Conservation (phyloP, 1,284 basidiomycete genomes). For the Cystobasidium sp. region DNA sequence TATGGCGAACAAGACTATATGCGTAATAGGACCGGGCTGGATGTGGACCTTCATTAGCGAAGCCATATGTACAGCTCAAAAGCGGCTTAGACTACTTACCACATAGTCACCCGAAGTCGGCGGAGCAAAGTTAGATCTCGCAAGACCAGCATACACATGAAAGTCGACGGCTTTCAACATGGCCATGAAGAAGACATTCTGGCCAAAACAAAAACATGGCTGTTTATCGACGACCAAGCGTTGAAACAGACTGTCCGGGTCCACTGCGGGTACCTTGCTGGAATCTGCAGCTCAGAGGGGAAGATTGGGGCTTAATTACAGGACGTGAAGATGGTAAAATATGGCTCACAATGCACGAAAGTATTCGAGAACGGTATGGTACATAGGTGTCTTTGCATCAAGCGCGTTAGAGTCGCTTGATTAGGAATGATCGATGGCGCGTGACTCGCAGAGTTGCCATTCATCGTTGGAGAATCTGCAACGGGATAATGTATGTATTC, state of each 20-base stretch:
- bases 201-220: constrained; percentile 24
- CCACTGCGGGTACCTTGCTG: constrained; percentile 2
- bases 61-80: background rate
- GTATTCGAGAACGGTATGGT: constrained; percentile 6
- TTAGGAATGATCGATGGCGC: background rate
- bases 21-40: constrained; percentile 15
- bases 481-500: background rate
- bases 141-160: constrained; percentile 11
- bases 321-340: background rate
- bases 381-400: constrained; percentile 26
- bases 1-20: constrained; percentile 9
- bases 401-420: background rate
- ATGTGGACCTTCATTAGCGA: background rate
- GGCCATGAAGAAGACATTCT: constrained; percentile 14
- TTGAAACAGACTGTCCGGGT: constrained; percentile 24
- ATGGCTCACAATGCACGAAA: constrained; percentile 21
- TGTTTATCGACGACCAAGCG: constrained; percentile 7
- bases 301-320: background rate
- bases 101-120: constrained; percentile 1
- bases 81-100: background rate
- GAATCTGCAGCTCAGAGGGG: background rate
- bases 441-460: background rate
- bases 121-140: constrained; percentile 17
- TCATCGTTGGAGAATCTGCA: too few relatives aligned
- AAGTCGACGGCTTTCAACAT: background rate